phyloP scores from a whole-genome alignment of 2,329 filamentous ascomycete species.

The Hirsutella thompsonii region DNA sequence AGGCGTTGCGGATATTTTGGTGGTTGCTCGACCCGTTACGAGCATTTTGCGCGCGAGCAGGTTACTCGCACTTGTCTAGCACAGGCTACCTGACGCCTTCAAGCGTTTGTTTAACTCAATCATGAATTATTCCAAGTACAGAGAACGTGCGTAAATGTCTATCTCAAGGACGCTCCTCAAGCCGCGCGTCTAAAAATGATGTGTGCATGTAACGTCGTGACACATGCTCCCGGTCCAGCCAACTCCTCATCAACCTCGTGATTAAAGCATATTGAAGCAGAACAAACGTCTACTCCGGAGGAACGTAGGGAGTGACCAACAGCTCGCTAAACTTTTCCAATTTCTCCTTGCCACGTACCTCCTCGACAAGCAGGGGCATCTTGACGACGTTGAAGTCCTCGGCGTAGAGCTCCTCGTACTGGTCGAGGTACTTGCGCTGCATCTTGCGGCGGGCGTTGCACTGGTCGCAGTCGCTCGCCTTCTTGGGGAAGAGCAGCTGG shows the following conservation, averaged over 20 bases:
- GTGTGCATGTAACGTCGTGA: neutral
- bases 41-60: too few species aligned
- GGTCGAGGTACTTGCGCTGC: slow-evolving; percentile 98
- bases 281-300: slow-evolving; percentile 32
- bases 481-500: slow-evolving; percentile 85
- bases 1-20: too few species aligned
- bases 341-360: slow-evolving; percentile 90
- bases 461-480: slow-evolving; percentile 79
- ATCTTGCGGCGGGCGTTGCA: slow-evolving; percentile 92
- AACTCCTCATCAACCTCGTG: neutral
- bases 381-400: slow-evolving; percentile 94
- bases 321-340: slow-evolving; percentile 83
- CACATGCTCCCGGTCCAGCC: neutral
- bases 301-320: slow-evolving; percentile 64
- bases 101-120: too few species aligned
- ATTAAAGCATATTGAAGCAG: slow-evolving; percentile 3
- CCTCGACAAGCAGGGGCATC: slow-evolving; percentile 92
- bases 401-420: slow-evolving; percentile 96
- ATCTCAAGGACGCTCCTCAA: neutral
- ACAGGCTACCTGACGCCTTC: too few species aligned
- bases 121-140: too few species aligned
- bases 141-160: too few species aligned
- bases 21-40: too few species aligned
- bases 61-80: too few species aligned
- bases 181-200: neutral